These are phyloP conservation scores for Leccinum variabile DNA, from an alignment of 1,284 basidiomycete species.

Conservation along the genomic window DNA sequence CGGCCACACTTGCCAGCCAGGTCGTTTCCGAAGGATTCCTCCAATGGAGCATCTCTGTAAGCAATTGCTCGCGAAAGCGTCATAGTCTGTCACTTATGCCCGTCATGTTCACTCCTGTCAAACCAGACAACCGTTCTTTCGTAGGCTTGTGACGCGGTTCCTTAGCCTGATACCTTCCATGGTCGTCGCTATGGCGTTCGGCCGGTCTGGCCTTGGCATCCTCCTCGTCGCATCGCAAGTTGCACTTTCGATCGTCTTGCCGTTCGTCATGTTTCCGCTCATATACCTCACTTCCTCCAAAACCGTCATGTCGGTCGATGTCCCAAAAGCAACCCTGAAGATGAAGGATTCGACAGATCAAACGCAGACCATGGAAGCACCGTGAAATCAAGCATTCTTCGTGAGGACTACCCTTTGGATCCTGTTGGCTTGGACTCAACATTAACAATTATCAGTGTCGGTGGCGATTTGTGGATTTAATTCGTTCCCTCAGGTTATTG, in stretches of 20 bases:
- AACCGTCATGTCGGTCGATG: constrained; percentile 53
- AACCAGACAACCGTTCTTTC: constrained; percentile 56
- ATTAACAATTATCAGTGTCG: constrained; percentile 47
- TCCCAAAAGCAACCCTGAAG: background rate
- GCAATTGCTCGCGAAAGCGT: constrained; percentile 23
- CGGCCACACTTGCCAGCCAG: constrained; percentile 81
- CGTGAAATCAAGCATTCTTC: constrained; percentile 62
- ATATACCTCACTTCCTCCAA: constrained; percentile 62
- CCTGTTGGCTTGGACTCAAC: background rate
- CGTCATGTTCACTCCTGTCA: background rate
- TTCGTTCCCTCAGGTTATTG: constrained; percentile 1
- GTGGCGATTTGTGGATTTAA: constrained; percentile 59
- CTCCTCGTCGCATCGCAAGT: constrained; percentile 82
- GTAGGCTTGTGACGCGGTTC: constrained; percentile 71
- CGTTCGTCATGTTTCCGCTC: constrained; percentile 73
- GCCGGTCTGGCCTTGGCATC: constrained; percentile 65
- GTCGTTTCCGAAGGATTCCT: constrained; percentile 86
- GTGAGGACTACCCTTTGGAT: constrained; percentile 45
- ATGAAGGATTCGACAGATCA: background rate
- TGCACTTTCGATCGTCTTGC: constrained; percentile 72
- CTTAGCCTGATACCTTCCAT: constrained; percentile 76
- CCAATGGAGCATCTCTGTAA: constrained; percentile 73
- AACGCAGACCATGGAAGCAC: constrained; percentile 35
- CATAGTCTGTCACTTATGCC: background rate
- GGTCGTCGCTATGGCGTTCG: constrained; percentile 65